These are phyloP conservation scores for Sugiyamaella marilandica DNA, from an alignment of 805 yeast genomes.

Conservation along the genomic window DNA sequence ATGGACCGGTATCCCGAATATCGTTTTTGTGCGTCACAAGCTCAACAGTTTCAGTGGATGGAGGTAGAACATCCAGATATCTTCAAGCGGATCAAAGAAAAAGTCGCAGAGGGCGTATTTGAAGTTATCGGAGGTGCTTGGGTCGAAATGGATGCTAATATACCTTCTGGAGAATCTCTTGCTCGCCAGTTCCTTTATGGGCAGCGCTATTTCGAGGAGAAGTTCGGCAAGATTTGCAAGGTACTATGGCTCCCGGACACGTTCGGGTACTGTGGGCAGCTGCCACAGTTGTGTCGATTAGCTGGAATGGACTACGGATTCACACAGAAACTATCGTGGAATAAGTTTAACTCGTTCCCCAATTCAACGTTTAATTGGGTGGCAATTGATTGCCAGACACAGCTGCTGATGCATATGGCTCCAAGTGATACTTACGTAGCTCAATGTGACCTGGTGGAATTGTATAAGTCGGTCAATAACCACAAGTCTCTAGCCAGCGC, in stretches of 20 bases:
- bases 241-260: conserved; percentile 85
- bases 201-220: conserved; percentile 63
- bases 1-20: conserved; percentile 86
- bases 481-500: conserved; percentile 67
- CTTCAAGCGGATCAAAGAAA: conserved; percentile 52
- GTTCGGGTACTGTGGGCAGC: conserved; percentile 78
- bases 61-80: conserved; percentile 76
- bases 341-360: conserved; percentile 75
- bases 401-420: conserved; percentile 81
- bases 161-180: conserved; percentile 79
- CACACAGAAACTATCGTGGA: conserved; percentile 84
- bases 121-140: conserved; percentile 83
- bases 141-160: conserved; percentile 84
- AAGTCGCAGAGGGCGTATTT: conserved; percentile 58
- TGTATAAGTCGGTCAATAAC: conserved; percentile 60
- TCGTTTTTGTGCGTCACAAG: conserved; percentile 88
- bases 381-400: conserved; percentile 68
- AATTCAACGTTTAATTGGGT: conserved; percentile 78
- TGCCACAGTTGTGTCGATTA: conserved; percentile 72
- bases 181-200: conserved; percentile 74
- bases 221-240: conserved; percentile 61
- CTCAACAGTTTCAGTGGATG: conserved; percentile 91
- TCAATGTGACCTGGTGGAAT: conserved; percentile 75
- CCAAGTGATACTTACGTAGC: conserved; percentile 85
- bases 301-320: conserved; percentile 68